These are phyloP conservation scores for Globisporangium nodosum DNA, from an alignment of 352 stramenopile genomes.

Conservation along the genomic window DNA sequence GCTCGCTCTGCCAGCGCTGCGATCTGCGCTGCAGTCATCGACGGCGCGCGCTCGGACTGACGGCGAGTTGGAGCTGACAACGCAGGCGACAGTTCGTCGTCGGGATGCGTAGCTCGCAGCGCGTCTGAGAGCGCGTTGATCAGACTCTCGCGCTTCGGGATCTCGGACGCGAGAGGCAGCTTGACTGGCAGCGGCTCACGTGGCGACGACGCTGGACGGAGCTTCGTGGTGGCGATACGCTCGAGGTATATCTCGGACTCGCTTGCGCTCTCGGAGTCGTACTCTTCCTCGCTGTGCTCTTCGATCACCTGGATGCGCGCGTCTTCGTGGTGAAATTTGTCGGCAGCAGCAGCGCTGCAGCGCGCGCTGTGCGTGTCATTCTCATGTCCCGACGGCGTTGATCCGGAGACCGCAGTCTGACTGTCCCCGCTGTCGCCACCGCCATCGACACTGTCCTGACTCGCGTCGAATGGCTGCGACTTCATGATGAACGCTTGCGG, in stretches of 20 bases:
- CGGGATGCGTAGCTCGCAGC: slow-evolving; percentile 1
- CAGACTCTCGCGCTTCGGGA: slow-evolving; percentile 9
- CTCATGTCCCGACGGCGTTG: neutral
- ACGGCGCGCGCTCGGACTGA: slow-evolving; percentile 13
- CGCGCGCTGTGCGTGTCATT: neutral
- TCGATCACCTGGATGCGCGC: slow-evolving; percentile 12
- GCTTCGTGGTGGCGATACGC: neutral
- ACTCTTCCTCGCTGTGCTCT: slow-evolving; percentile 12
- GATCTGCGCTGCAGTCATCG: slow-evolving; percentile 6
- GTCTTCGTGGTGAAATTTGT: neutral
- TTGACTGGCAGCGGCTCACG: neutral
- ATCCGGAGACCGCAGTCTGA: neutral
- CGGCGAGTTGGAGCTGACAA: neutral
- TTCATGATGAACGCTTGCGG: slow-evolving; percentile 31
- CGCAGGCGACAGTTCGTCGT: neutral
- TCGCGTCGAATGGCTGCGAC: slow-evolving; percentile 8
- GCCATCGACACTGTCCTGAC: neutral
- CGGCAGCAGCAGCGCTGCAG: neutral
- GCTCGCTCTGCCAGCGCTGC: neutral
- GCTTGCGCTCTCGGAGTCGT: slow-evolving; percentile 6
- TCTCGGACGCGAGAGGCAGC: neutral
- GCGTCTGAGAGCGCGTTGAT: slow-evolving; percentile 13
- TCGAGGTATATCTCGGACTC: slow-evolving; percentile 11
- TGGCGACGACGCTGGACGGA: neutral
- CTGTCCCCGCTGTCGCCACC: neutral